Evolutionary conservation across 345 rosid genomes (phyloP), one percentile per base, ranked within the genome.

Genomic region (Erysimum cheiranthoides): DNA sequence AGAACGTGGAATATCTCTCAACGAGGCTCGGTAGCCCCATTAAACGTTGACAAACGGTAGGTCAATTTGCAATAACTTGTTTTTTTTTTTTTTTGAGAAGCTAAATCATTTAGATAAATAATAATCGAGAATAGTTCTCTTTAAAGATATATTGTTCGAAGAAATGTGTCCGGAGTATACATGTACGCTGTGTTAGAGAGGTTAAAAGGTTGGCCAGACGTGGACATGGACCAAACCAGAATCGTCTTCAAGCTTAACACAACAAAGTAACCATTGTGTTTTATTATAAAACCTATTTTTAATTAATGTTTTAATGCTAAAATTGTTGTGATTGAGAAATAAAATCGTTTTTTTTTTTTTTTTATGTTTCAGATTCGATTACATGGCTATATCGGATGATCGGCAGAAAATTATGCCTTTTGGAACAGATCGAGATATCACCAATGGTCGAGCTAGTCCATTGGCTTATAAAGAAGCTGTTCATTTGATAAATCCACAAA

Each of bases 381-480:
- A 21, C 65, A 92, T 94, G 97, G 91, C 90, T n/a, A 1, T 90
- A 80, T 85, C 97, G 6, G 88, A 95, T 79, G 77, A 73, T 50
- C 82, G 78, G 51, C 97, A 88, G 54, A 85, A 91, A 75, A 46
- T 67, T 0, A 90, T 92, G 99, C 97, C 99, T 3, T 65, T 35
- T 58, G 56, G 30, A 0, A 35, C 30, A 39, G 96, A 95, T 71
- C 80, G 92, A 5, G 18, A 43, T 30, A 64, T 54, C 11, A 46
- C 11, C 1, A 34, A 31, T 0, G 79, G 54, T 34, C 71, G 38
- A 5, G 81, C 89, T 10, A 27, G 71, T 47, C 75, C 59, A 8
- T 84, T 92, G 27, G 96, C 86, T 4, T 95, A 78, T 60, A 88
- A 91, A 8, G 97, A 95, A 85, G 99, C 97, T 27, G 97, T 95